Evolutionary conservation across 768 basidiomycete genomes (phyloP).

Genomic region (Tricholoma furcatifolium): DNA sequence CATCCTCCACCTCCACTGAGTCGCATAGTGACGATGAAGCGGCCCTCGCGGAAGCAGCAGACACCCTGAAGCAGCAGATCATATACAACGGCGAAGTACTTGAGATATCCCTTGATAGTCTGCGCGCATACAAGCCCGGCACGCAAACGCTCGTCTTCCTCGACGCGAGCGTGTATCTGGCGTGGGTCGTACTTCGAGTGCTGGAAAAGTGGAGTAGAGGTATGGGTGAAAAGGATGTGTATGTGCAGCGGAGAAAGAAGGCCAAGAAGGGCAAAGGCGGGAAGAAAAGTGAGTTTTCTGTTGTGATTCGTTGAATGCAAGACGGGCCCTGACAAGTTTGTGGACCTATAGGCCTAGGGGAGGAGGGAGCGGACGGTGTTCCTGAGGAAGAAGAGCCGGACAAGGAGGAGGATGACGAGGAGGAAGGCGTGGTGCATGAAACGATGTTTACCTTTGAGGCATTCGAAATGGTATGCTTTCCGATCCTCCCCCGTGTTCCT

Average conservation of each 20-base stretch:
- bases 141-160: conserved; percentile 81
- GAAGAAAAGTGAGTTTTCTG: conserved; percentile 35
- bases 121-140: conserved; percentile 77
- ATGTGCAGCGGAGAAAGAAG: conserved; percentile 64
- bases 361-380: conserved; percentile 65
- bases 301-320: not conserved
- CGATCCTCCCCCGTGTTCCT: conserved; percentile 5
- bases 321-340: not conserved
- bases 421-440: conserved; percentile 71
- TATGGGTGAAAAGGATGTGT: conserved; percentile 61
- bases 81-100: conserved; percentile 96
- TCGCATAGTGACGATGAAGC: too few relatives aligned
- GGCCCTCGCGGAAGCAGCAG: conserved; percentile 67
- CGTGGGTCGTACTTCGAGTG: conserved; percentile 84
- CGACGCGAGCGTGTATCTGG: conserved; percentile 80
- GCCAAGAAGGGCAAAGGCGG: conserved; percentile 49
- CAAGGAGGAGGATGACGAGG: conserved; percentile 61
- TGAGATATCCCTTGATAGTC: conserved; percentile 78
- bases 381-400: conserved; percentile 43
- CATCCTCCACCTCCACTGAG: too few relatives aligned
- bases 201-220: conserved; percentile 84
- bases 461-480: conserved; percentile 76
- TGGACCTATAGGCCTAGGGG: conserved; percentile 26
- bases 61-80: conserved; percentile 81
- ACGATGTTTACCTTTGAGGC: conserved; percentile 90